Evolutionary conservation across 306 rosid species (phyloP), one percentile per base, ranked within the genome.

Genomic region (Castanea sativa): DNA sequence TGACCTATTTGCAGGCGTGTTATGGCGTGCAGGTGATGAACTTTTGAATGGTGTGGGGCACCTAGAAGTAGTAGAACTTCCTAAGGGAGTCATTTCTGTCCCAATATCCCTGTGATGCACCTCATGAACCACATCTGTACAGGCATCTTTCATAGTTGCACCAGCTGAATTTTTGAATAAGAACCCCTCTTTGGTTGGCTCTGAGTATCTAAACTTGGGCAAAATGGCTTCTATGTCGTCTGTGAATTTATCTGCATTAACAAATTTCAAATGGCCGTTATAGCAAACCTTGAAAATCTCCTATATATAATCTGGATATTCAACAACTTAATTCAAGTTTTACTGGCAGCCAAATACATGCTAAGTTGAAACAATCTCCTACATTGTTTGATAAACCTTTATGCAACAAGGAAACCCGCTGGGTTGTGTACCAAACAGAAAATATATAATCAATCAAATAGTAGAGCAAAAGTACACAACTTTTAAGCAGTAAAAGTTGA

Each of bases 41-140:
- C 82, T 89, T 84, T 91, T 90, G 73, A 96, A 83, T 19, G 98
- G 99, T 3, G 99, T 93, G 78, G 87, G 94, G 49, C 98, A 93
- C 80, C 98, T 89, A 76, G 99, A 91, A 59, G 97, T 90, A 25
- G 97, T 93, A 59, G 98, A 96, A 78, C 98, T 96, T 43, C 98
- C 99, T n/a, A 91, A 85, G 20, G 99, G 98, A 49, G 97, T 91
- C 97, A 96, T 96, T 73, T 93, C 99, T 2, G 99, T 93, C 49
- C 99, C 99, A 57, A 84, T 78, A 81, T 93, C 99, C 75, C 86
- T 85, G 45, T 96, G 98, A 38, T 93, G 85, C 68, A 87, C 78
- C 68, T 86, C 90, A 53, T 83, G 84, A 76, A 82, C 69, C 76
- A 85, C 74, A 77, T 88, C 92, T 15, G 93, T 84, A 80, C 81